Conservation (phyloP, 2,329 filamentous ascomycete genomes). For the Stachybotrys elegans region DNA sequence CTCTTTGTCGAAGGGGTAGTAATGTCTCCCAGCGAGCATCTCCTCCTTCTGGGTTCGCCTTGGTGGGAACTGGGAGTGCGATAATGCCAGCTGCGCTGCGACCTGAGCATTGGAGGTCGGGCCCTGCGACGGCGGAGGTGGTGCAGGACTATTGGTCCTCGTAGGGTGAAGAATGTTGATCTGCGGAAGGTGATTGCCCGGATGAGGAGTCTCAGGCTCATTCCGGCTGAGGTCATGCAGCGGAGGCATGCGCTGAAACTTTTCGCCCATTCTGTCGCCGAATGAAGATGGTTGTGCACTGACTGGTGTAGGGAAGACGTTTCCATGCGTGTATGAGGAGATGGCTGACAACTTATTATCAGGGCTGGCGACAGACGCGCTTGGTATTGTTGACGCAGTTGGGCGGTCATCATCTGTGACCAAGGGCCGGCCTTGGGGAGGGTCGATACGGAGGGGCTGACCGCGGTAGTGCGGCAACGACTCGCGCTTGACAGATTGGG, state of each 20-base stretch:
- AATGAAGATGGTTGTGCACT: slow-evolving; percentile 48
- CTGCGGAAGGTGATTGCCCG: slow-evolving; percentile 48
- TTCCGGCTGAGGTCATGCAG: slow-evolving; percentile 54
- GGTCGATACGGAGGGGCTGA: slow-evolving; percentile 57
- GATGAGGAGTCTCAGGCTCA: slow-evolving; percentile 50
- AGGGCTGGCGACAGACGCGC: slow-evolving; percentile 52
- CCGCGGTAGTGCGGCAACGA: slow-evolving; percentile 56
- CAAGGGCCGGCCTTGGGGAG: slow-evolving; percentile 53
- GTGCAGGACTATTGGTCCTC: slow-evolving; percentile 42
- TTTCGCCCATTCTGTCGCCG: slow-evolving; percentile 47
- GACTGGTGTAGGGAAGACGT: slow-evolving; percentile 57
- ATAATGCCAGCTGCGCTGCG: slow-evolving; percentile 55
- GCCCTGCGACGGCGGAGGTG: slow-evolving; percentile 29
- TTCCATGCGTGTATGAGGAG: slow-evolving; percentile 44
- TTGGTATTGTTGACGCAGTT: slow-evolving; percentile 55
- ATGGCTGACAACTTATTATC: slow-evolving; percentile 59
- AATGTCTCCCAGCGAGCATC: slow-evolving; percentile 79
- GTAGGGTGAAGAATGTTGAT: slow-evolving; percentile 51
- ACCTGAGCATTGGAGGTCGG: slow-evolving; percentile 43
- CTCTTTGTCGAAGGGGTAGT: slow-evolving; percentile 72
- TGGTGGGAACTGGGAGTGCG: slow-evolving; percentile 45
- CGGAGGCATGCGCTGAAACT: slow-evolving; percentile 56
- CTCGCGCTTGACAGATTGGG: slow-evolving; percentile 46
- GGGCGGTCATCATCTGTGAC: slow-evolving; percentile 53
- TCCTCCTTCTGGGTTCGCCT: slow-evolving; percentile 74